Evolutionary conservation across 805 yeast species (phyloP).

Genomic region (Maudiozyma bulderi): DNA sequence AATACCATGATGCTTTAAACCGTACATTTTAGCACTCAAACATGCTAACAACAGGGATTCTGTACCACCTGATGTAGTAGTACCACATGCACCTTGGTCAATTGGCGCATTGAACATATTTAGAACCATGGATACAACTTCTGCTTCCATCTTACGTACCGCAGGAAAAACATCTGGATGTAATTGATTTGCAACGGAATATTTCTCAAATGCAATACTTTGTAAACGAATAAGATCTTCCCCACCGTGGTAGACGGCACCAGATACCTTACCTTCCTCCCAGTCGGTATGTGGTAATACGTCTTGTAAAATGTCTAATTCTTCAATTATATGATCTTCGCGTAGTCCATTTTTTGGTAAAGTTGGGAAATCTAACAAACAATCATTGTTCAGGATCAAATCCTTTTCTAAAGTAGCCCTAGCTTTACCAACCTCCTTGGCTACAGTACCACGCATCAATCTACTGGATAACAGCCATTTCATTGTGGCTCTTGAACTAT

Average conservation of each 20-base stretch:
- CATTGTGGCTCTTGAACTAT: conserved; percentile 23
- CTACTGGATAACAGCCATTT: conserved; percentile 38
- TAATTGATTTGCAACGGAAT: conserved; percentile 82
- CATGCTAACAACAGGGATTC: conserved; percentile 84
- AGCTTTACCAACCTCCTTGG: conserved; percentile 45
- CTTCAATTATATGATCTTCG: conserved; percentile 36
- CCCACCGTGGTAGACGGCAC: conserved; percentile 97
- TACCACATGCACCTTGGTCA: conserved; percentile 52
- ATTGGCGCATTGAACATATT: conserved; percentile 72
- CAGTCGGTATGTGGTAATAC: conserved; percentile 61
- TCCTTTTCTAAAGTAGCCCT: conserved; percentile 43
- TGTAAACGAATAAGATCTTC: conserved; percentile 65
- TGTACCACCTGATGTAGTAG: conserved; percentile 90
- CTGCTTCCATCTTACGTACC: conserved; percentile 91
- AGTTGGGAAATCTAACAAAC: conserved; percentile 34
- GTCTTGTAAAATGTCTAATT: conserved; percentile 40
- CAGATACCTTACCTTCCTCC: conserved; percentile 80
- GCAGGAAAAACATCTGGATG: conserved; percentile 98
- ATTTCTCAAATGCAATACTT: conserved; percentile 62
- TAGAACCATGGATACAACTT: conserved; percentile 85
- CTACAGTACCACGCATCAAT: conserved; percentile 44
- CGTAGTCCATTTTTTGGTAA: conserved; percentile 57
- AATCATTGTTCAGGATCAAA: conserved; percentile 46
- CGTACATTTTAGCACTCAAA: conserved; percentile 78
- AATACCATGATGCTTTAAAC: conserved; percentile 46